These are phyloP conservation scores for Apophysomyces elegans DNA, from an alignment of 371 early-diverging fungal species.

Conservation along the genomic window DNA sequence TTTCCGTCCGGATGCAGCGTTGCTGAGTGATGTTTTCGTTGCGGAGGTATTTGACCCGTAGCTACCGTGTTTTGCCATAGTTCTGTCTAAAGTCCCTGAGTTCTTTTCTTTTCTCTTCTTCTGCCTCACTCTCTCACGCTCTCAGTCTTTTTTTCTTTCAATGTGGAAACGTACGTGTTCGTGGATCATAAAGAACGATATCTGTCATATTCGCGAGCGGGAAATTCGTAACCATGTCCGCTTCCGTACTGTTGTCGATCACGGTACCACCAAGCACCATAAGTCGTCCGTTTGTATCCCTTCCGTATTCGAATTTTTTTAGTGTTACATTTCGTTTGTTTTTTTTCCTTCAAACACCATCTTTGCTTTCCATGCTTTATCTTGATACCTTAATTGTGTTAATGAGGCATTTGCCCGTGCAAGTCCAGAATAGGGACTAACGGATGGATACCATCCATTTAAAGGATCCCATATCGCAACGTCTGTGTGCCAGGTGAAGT, in stretches of 20 bases:
- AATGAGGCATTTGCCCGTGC: conserved; percentile 30
- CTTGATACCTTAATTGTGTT: conserved; percentile 28
- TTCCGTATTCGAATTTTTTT: not conserved
- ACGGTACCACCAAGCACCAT: conserved; percentile 26
- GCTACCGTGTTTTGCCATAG: conserved; percentile 22
- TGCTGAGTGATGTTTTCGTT: conserved; percentile 34
- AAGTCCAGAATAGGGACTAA: conserved; percentile 12
- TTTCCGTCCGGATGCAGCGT: conserved; percentile 31
- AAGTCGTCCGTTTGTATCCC: conserved; percentile 31
- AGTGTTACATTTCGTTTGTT: not conserved
- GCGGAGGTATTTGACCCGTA: conserved; percentile 19
- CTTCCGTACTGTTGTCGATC: conserved; percentile 16
- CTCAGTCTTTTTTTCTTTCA: not conserved
- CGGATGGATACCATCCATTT: conserved; percentile 16
- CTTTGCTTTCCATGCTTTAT: not conserved
- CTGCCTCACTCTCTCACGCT: not conserved
- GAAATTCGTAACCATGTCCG: conserved; percentile 25
- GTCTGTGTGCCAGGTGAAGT: conserved; percentile 25
- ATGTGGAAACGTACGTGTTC: conserved; percentile 23
- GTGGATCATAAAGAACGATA: conserved; percentile 28
- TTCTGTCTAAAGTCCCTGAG: conserved; percentile 14
- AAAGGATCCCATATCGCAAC: conserved; percentile 20
- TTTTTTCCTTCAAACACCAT: not conserved
- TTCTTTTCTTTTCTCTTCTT: not conserved
- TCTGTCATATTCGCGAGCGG: conserved; percentile 29